Conservation (phyloP, 345 rosid genomes). For the Dipteronia sinensis region DNA sequence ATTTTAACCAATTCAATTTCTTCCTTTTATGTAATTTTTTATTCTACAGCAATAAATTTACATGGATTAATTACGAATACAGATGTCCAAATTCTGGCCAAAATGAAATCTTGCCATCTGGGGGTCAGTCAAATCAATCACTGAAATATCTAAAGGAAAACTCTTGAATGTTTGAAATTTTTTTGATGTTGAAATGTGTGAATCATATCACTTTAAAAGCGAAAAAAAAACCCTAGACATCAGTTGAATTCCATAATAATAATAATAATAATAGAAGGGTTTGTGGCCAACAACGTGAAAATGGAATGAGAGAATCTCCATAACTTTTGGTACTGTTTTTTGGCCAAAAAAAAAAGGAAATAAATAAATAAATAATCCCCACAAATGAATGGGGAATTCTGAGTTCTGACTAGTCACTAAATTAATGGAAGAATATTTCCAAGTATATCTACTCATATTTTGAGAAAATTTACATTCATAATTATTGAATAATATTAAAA, state of each 20-base stretch:
- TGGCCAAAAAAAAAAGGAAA: not conserved
- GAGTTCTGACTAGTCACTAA: not conserved
- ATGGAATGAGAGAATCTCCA: not conserved
- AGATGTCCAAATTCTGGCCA: not conserved
- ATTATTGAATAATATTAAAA: too few species aligned
- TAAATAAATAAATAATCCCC: not conserved
- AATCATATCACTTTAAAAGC: not conserved
- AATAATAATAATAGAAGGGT: not conserved
- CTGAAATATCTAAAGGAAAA: not conserved
- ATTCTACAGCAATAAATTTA: too few species aligned
- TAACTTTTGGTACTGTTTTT: not conserved
- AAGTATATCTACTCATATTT: not conserved
- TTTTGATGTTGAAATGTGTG: not conserved
- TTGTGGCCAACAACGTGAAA: constrained; percentile 12
- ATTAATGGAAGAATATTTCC: not conserved
- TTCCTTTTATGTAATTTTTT: not conserved
- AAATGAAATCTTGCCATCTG: not conserved
- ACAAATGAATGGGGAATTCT: not conserved
- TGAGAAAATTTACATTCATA: not conserved
- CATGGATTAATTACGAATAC: not conserved
- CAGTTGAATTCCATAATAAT: too few species aligned
- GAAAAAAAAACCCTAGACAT: not conserved
- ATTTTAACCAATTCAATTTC: not conserved
- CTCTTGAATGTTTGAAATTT: not conserved
- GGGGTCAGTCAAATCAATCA: not conserved